Evolutionary conservation across 345 rosid genomes (phyloP), one percentile per base, ranked within the genome.

Genomic region (Schrenkiella parvula): DNA sequence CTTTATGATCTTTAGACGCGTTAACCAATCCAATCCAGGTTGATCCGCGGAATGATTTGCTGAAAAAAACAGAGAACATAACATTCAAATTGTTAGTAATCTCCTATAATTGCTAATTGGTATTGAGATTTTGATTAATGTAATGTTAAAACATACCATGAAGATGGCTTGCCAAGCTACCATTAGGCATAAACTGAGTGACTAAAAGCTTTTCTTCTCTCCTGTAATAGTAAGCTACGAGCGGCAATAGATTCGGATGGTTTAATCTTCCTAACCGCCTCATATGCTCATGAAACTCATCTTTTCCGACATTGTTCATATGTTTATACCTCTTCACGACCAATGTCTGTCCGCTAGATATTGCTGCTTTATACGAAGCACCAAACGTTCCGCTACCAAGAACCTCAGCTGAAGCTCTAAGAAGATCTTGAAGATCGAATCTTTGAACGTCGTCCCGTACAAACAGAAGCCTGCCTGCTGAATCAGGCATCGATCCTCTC

Each of bases 251-350:
- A 39, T 88, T 88, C 0, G 85, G 87, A 82, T 88, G 93, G 29
- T 64, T 58, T 71, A 90, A 50, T 60, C 84, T 81, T 47, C 91
- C 96, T 22, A 90, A 46, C 53, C 84, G 59, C 60, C 87, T 82
- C 89, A 90, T 88, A 54, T 90, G 89, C 60, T 88, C 93, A 53
- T 81, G 83, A 63, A 88, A 88, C 61, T 86, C 89, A 15, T 86
- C 91, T 78, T 91, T 81, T 17, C 88, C 88, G 0, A 85, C 82
- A 59, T 79, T 81, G 57, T 77, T 88, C 93, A 89, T 89, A 60
- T 83, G 93, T 74, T 87, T 83, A 56, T 87, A 90, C 80, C 91
- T 85, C 85, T 90, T 90, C 62, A 90, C 96, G 15, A 90, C 96
- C 62, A 82, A 46, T 1, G 84, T 39, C 41, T 69, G 74, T 15